Evolutionary conservation across 2,329 filamentous ascomycete species (phyloP).

Genomic region (Arthrobotrys sinensis): DNA sequence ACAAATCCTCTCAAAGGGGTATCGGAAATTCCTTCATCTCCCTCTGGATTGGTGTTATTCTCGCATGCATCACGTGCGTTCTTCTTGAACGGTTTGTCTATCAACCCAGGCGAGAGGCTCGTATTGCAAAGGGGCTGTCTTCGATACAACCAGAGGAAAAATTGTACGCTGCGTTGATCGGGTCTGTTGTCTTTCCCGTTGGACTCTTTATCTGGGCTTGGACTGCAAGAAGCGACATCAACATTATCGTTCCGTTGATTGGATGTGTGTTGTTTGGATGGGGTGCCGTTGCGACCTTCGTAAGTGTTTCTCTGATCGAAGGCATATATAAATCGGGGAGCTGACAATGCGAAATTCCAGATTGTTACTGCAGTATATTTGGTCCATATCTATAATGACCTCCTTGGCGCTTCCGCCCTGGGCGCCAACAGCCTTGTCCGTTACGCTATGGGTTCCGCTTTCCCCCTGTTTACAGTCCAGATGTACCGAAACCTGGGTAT

Average conservation of each 20-base stretch:
- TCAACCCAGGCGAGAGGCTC: conserved; percentile 32
- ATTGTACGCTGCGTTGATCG: conserved; percentile 74
- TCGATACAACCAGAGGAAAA: conserved; percentile 72
- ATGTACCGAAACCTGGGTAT: conserved; percentile 69
- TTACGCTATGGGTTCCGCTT: conserved; percentile 73
- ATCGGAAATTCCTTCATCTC: conserved; percentile 63
- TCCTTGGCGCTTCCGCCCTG: conserved; percentile 58
- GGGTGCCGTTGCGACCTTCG: conserved; percentile 75
- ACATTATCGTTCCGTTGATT: conserved; percentile 71
- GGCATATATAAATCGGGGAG: conserved; percentile 73
- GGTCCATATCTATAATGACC: conserved; percentile 53
- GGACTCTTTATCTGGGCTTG: conserved; percentile 75
- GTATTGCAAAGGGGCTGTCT: conserved; percentile 12
- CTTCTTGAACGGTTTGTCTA: conserved; percentile 43
- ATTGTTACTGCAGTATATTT: conserved; percentile 53
- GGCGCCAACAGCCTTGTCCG: conserved; percentile 75
- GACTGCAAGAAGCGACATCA: conserved; percentile 70
- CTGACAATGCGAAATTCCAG: conserved; percentile 64
- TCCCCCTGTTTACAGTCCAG: conserved; percentile 76
- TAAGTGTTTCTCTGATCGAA: conserved; percentile 68
- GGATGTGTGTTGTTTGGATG: conserved; percentile 74
- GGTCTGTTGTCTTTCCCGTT: conserved; percentile 72
- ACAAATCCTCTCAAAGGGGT: conserved; percentile 56
- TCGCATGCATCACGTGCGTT: conserved; percentile 61
- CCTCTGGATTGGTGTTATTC: conserved; percentile 62